These are phyloP conservation scores for Asclepias syriaca DNA, from an alignment of 257 asterid genomes.

Conservation along the genomic window DNA sequence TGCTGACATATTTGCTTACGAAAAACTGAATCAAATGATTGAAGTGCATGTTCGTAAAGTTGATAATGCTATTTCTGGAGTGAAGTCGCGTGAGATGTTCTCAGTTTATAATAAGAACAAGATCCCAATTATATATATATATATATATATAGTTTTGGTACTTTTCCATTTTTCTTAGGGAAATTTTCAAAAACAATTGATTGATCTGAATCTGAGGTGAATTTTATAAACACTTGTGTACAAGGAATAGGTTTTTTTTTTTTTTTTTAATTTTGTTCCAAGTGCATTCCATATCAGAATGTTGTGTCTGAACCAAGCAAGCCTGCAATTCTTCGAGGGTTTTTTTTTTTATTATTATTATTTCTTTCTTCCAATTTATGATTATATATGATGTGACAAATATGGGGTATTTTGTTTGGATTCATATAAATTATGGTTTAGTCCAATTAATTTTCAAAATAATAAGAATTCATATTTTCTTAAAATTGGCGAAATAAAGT, in stretches of 20 bases:
- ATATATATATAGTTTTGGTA: background rate
- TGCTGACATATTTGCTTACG: slow-evolving; percentile 22
- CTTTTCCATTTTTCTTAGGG: background rate
- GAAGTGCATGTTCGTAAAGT: background rate
- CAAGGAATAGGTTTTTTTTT: background rate
- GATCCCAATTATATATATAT: background rate
- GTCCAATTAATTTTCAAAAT: too few relatives aligned
- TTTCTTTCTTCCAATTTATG: too few relatives aligned
- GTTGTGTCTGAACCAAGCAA: too few relatives aligned
- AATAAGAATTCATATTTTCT: too few relatives aligned
- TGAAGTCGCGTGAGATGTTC: background rate
- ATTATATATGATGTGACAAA: too few relatives aligned
- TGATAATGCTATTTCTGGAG: background rate
- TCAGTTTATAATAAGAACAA: background rate
- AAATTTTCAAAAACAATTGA: background rate
- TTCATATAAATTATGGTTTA: background rate
- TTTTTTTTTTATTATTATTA: too few relatives aligned
- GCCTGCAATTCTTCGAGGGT: too few relatives aligned
- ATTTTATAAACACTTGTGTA: background rate
- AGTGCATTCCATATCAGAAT: too few relatives aligned
- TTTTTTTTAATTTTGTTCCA: too few relatives aligned
- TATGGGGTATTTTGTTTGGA: background rate
- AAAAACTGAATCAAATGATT: slow-evolving; percentile 3
- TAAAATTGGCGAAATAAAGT: too few relatives aligned
- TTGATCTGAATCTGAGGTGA: background rate